Conservation (phyloP, 257 asterid species). For the Rhazya stricta region DNA sequence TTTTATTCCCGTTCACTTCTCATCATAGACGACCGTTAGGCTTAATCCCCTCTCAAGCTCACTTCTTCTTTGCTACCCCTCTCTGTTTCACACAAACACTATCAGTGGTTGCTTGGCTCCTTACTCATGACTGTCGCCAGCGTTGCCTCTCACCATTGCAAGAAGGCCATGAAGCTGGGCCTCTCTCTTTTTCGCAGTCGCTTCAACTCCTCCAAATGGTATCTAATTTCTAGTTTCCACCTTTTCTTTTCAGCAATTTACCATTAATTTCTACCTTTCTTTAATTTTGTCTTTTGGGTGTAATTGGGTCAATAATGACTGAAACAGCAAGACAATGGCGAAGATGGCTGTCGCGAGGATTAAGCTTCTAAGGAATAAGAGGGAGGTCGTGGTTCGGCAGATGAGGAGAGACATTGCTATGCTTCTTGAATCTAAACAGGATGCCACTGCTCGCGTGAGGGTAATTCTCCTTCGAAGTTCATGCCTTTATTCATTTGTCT, state of each 20-base stretch:
- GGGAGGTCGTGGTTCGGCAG: constrained; percentile 87
- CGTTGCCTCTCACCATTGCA: constrained; percentile 52
- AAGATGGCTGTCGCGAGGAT: constrained; percentile 97
- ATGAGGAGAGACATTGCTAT: constrained; percentile 94
- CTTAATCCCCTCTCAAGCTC: constrained; percentile 12
- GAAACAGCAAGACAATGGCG: constrained; percentile 81
- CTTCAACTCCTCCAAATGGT: constrained; percentile 73
- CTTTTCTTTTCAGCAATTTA: background rate
- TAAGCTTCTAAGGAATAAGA: constrained; percentile 89
- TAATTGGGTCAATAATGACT: constrained; percentile 10
- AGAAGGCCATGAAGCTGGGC: constrained; percentile 58
- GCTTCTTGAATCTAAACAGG: constrained; percentile 86
- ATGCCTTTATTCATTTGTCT: background rate
- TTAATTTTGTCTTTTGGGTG: background rate
- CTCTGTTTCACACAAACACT: background rate
- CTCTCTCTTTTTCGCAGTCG: constrained; percentile 50
- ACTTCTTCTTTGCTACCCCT: background rate
- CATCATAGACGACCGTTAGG: constrained; percentile 57
- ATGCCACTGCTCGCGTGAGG: constrained; percentile 87
- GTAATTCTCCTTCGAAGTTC: constrained; percentile 28
- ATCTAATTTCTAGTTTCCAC: background rate
- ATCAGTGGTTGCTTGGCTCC: background rate
- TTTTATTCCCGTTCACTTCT: constrained; percentile 10
- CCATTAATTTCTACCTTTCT: background rate
- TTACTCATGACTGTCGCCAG: constrained; percentile 40